Percentiles rank a stretch among this genome's conserved stretches.
Evolutionary conservation across 495 filamentous ascomycete species (phyloP).

Genomic region (Neurospora sp.): DNA sequence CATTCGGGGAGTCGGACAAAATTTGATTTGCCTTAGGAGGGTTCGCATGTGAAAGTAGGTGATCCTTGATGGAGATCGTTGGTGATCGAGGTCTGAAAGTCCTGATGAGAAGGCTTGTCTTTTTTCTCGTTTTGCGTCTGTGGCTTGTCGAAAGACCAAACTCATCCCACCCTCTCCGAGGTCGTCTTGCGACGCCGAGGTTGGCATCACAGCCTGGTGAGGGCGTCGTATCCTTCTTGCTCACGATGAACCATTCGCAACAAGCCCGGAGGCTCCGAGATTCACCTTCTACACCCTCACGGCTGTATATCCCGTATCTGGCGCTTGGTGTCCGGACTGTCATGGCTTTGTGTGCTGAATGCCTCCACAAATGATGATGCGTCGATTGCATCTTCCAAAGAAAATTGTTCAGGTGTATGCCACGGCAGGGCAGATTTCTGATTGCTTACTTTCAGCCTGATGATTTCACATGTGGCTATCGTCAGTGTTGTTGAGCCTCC

Average conservation of each 20-base stretch:
- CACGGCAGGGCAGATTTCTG: neutral
- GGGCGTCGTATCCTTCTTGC: neutral
- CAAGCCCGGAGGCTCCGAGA: constrained; percentile 10
- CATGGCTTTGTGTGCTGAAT: neutral
- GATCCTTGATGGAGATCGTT: neutral
- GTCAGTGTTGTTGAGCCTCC: neutral
- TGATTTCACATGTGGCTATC: neutral
- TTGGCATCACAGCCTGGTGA: neutral
- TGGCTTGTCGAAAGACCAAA: neutral
- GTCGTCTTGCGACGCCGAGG: neutral
- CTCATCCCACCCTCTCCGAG: neutral
- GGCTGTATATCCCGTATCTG: constrained; percentile 36
- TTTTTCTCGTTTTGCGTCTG: neutral
- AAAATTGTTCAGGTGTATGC: neutral
- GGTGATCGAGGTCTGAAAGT: neutral
- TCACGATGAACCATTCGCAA: neutral
- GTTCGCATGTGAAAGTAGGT: neutral
- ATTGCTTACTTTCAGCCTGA: neutral
- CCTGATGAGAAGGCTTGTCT: neutral
- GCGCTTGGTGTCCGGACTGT: constrained; percentile 1
- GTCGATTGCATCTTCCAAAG: neutral
- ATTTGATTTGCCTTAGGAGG: neutral
- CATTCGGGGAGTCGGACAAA: neutral
- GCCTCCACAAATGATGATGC: neutral
- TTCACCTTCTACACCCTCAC: constrained; percentile 51